Evolutionary conservation across 139 green algal genomes (phyloP), one percentile per base, ranked within the genome.

Genomic region (Chlamydomonas incerta): DNA sequence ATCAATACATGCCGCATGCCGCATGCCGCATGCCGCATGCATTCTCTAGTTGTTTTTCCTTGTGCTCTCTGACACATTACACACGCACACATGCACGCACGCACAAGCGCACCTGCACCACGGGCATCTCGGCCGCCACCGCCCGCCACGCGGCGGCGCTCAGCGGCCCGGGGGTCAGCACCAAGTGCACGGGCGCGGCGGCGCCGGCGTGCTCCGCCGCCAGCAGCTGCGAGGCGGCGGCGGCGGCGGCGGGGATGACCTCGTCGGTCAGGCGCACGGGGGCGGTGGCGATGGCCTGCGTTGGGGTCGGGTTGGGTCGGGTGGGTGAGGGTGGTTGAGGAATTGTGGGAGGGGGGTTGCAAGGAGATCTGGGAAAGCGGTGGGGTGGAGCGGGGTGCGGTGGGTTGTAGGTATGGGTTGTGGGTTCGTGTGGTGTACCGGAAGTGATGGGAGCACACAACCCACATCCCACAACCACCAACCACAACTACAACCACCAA

Each of bases 221-320:
- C 34, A 35, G 15, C 18, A 6, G 5, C 15, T 66, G 41, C 18
- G 66, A 26, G 20, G n/a, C 41, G 15, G 71, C n/a, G 28, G 37
- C 24, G 17, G 15, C 15, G 41, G 62, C 0, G 26, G 37, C 41
- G 6, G 63, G n/a, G 5, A 55, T 37, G 63, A 83, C 74, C 41
- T 83, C 76, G 29, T 83, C 76, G 63, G 74, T 47, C 28, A 83
- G 26, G 28, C 76, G 76, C 15, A 66, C 41, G 29, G 76, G 63
- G 20, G 17, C 17, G 4, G 63, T 35, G 17, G 76, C 29, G 63
- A 83, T 83, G 20, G 74, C 76, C 76, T 83, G 70, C 4, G 34
- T 0, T 13, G 63, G 4, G n/a, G 29, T 29, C 1, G 72, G 1
- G 46, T 50, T 20, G 10, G 26, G 35, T 0, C 4, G 69, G 24